Percentiles rank a stretch among this genome's conserved stretches.
These are phyloP conservation scores for Fusarium tuaranense DNA, from an alignment of 2,329 filamentous ascomycete species.

Conservation along the genomic window DNA sequence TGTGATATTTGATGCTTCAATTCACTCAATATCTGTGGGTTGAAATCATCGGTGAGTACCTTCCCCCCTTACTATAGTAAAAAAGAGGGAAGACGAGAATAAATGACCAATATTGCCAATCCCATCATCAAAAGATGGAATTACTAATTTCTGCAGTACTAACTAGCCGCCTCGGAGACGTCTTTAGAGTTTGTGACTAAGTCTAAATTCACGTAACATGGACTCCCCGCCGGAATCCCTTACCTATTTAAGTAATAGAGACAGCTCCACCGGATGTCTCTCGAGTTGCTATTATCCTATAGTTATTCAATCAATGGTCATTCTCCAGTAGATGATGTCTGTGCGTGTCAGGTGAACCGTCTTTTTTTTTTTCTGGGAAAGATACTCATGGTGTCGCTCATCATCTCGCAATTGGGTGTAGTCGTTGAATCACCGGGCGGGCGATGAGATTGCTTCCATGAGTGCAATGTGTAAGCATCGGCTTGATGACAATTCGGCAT, in stretches of 20 bases:
- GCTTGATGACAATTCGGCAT: not conserved
- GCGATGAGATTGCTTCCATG: not conserved
- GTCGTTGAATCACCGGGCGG: not conserved
- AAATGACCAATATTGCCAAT: not conserved
- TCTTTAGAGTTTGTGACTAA: constrained; percentile 16
- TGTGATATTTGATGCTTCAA: not conserved
- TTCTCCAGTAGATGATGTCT: not conserved
- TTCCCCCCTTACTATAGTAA: not conserved
- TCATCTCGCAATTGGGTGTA: not conserved
- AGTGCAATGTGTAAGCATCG: not conserved
- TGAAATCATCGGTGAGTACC: not conserved
- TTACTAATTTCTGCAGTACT: constrained; percentile 22
- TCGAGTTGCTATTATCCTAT: not conserved
- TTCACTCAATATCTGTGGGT: not conserved
- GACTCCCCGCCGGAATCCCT: not conserved
- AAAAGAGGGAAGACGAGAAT: fast-evolving
- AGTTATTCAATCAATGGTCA: not conserved
- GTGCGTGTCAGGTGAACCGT: not conserved
- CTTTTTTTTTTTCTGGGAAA: not conserved
- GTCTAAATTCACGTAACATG: constrained; percentile 19
- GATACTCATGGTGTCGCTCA: not conserved
- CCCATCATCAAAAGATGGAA: not conserved
- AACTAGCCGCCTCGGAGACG: constrained; percentile 5
- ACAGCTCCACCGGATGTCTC: constrained; percentile 3
- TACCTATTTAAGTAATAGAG: constrained; percentile 1